Conservation (phyloP, 495 filamentous ascomycete species). For the Lepraria neglecta region DNA sequence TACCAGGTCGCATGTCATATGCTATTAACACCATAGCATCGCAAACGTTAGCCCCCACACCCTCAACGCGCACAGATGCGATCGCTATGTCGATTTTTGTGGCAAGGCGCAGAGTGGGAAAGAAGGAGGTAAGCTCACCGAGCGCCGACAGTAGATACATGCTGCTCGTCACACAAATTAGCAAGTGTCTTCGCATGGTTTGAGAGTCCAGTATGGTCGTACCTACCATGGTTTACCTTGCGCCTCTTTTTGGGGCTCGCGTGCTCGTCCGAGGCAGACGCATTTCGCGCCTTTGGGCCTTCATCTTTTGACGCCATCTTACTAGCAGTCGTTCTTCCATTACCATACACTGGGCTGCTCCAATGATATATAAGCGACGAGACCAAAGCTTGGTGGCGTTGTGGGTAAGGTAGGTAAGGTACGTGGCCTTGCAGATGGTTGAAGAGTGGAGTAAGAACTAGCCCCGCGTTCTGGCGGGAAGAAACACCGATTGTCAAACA, state of each 20-base stretch:
- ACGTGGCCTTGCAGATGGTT: slow-evolving; percentile 2
- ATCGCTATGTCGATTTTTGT: background rate
- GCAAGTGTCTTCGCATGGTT: slow-evolving; percentile 24
- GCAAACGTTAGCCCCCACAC: slow-evolving; percentile 28
- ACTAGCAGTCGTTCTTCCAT: slow-evolving; percentile 17
- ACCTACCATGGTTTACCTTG: slow-evolving; percentile 98
- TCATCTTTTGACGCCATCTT: slow-evolving; percentile 25
- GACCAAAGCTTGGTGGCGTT: background rate
- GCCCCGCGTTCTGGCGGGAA: slow-evolving; percentile 9
- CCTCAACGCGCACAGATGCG: background rate
- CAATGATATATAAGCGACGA: background rate
- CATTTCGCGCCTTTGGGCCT: slow-evolving; percentile 19
- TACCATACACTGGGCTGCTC: slow-evolving; percentile 5
- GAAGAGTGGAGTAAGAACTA: background rate
- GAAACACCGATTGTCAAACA: slow-evolving; percentile 1
- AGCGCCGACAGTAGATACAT: slow-evolving; percentile 98
- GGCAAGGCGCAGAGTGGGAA: slow-evolving; percentile 9
- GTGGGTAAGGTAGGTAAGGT: background rate
- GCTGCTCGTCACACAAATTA: slow-evolving; percentile 49
- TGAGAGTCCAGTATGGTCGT: slow-evolving; percentile 8
- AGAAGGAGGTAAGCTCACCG: slow-evolving; percentile 58
- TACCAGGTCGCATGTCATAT: slow-evolving; percentile 99
- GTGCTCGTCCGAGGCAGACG: slow-evolving; percentile 29
- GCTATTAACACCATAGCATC: slow-evolving; percentile 52
- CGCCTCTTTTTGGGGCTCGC: slow-evolving; percentile 85